Base-by-base conservation (phyloP, 129 eudicot genomes). In the Centella asiatica region DNA sequence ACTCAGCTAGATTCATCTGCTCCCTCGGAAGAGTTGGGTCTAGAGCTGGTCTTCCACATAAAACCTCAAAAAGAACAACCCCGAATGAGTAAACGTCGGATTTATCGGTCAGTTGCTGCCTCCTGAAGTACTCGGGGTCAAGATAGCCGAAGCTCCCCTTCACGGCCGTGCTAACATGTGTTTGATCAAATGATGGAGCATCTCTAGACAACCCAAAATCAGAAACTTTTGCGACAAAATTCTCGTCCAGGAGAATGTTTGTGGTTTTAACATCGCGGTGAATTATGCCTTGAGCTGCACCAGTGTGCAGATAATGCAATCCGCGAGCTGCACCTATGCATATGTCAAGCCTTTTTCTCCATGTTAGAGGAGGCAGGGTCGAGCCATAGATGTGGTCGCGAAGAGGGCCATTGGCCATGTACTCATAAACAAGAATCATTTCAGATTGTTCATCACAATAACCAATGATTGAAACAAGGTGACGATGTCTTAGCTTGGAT, bases 241-340 rank as follows among this genome's bases (percentile, higher is more conserved):
- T 78, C 63, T 85, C 98, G 7, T 90, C 98, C 2, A 90, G 68
- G 39, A 90, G 94, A 55, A 90, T 87, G 67, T 90, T 90, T 0
- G 99, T 93, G 37, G 99, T 93, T 70, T 93, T 93, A n/a, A 93
- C 95, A 62, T 93, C 96, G 0, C 99, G 83, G 72, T 93, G 99
- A 28, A 93, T 93, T 48, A 93, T 77, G 37, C 96, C 87, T 4
- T 93, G 96, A 10, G 96, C 65, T 19, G 95, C 75, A 33, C 99
- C 96, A 6, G 99, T 93, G 79, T 93, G 99, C 49, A 93, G 89
- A 44, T 93, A 93, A 72, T 93, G 99, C 48, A 93, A 64, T 60
- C 99, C 99, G 0, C 96, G 81, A 6, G 96, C 99, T 20, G 99
- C 83, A n/a, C 99, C 96, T 0, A 93, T 88, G 81, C 96, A 87